These are phyloP conservation scores for Alnus rubra DNA, from an alignment of 306 rosid genomes.

Conservation along the genomic window DNA sequence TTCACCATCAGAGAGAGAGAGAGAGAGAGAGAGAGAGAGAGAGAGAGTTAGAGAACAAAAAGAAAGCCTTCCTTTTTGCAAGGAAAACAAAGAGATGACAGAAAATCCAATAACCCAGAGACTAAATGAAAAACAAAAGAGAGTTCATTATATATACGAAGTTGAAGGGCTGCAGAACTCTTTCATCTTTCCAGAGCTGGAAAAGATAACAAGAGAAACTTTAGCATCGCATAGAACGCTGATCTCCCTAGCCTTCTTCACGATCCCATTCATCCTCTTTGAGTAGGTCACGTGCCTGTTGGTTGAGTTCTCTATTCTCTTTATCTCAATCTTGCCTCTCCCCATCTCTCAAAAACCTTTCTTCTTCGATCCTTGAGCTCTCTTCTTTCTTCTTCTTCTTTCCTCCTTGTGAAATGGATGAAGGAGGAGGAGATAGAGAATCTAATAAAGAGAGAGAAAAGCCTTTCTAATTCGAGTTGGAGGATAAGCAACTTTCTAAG, in stretches of 20 bases:
- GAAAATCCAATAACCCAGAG: too few species aligned
- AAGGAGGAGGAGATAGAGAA: neutral
- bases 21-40: neutral
- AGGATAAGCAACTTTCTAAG: constrained; percentile 61
- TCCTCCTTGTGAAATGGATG: constrained; percentile 3
- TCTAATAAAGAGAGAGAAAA: neutral
- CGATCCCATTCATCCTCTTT: constrained; percentile 79
- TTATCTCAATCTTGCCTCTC: constrained; percentile 95
- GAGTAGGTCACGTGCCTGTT: constrained; percentile 87
- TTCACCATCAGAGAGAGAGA: constrained; percentile 31
- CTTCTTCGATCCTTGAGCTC: neutral
- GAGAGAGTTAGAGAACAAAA: neutral
- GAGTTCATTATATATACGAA: constrained; percentile 42
- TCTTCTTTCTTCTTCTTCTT: constrained; percentile 3
- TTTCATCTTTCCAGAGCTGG: constrained; percentile 67
- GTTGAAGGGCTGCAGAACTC: constrained; percentile 70
- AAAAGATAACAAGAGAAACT: constrained; percentile 66
- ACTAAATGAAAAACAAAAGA: neutral
- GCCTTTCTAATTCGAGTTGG: constrained; percentile 59
- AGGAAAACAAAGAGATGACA: neutral
- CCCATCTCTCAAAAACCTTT: constrained; percentile 55
- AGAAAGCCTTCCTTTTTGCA: neutral
- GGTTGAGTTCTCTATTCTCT: constrained; percentile 84
- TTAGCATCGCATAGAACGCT: constrained; percentile 85
- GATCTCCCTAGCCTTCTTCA: constrained; percentile 85